Evolutionary conservation across 1,284 basidiomycete species (phyloP).

Genomic region (Hypsizygus ulmarius): DNA sequence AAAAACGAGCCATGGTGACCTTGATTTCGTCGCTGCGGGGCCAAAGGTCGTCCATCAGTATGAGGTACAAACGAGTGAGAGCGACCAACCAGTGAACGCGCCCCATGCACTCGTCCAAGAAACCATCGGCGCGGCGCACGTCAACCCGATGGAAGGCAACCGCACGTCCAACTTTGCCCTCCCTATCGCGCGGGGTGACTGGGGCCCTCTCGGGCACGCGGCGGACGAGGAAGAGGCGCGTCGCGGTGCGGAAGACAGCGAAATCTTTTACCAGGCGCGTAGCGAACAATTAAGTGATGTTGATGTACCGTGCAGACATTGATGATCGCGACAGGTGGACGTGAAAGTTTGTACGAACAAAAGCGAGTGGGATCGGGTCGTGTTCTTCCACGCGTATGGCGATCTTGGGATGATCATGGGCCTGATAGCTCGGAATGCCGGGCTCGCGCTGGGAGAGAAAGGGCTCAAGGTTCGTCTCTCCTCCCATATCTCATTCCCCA

Average conservation of each 20-base stretch:
- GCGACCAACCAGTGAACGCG: constrained; percentile 20
- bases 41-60: constrained; percentile 27
- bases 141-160: constrained; percentile 46
- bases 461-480: constrained; percentile 54
- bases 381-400: constrained; percentile 61
- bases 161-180: constrained; percentile 65
- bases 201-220: constrained; percentile 27
- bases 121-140: constrained; percentile 47
- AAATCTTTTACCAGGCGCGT: constrained; percentile 40
- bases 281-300: constrained; percentile 15
- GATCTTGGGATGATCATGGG: constrained; percentile 68
- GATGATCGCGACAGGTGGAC: constrained; percentile 45
- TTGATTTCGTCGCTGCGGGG: constrained; percentile 58
- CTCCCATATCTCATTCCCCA: background rate
- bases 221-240: constrained; percentile 30
- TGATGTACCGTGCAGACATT: constrained; percentile 14
- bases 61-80: too few species aligned
- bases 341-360: constrained; percentile 53
- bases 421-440: constrained; percentile 47
- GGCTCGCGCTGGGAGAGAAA: constrained; percentile 47
- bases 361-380: constrained; percentile 46
- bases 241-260: constrained; percentile 22
- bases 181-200: constrained; percentile 35
- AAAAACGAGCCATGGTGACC: constrained; percentile 61
- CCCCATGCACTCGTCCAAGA: constrained; percentile 40